phyloP scores from a whole-genome alignment of 805 yeast species.

The Saturnispora ahearnii region DNA sequence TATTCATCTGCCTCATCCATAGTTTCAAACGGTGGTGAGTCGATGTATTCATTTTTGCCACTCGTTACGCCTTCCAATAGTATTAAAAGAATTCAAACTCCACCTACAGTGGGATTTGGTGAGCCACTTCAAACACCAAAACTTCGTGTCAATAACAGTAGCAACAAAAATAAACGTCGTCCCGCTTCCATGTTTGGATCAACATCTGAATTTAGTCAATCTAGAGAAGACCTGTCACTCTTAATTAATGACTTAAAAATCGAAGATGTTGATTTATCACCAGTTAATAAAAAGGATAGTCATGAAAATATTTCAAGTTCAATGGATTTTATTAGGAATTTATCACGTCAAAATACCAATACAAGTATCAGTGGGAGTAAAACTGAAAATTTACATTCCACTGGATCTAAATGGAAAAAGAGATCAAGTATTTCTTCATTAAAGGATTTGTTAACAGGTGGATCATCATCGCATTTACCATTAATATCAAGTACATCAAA shows the following conservation, averaged over 20 bases:
- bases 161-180: background rate
- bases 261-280: slow-evolving; percentile 28
- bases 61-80: background rate
- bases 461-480: slow-evolving; percentile 19
- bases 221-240: slow-evolving; percentile 9
- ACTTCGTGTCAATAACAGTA: background rate
- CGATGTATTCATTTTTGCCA: slow-evolving; percentile 1
- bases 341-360: slow-evolving; percentile 28
- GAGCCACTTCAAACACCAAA: background rate
- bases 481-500: slow-evolving; percentile 8
- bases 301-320: slow-evolving; percentile 27
- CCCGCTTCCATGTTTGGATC: slow-evolving; percentile 11
- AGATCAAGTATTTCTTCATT: slow-evolving; percentile 30
- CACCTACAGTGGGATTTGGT: background rate
- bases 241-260: slow-evolving; percentile 17
- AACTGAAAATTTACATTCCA: slow-evolving; percentile 11
- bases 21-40: slow-evolving; percentile 2
- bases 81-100: background rate
- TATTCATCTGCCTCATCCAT: slow-evolving; percentile 6
- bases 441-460: slow-evolving; percentile 30
- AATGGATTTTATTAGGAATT: slow-evolving; percentile 30
- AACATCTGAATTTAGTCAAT: background rate
- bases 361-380: background rate
- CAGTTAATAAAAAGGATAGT: slow-evolving; percentile 12
- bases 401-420: slow-evolving; percentile 17